Conservation (phyloP, 805 yeast genomes). For the Saccharomycopsis vini region DNA sequence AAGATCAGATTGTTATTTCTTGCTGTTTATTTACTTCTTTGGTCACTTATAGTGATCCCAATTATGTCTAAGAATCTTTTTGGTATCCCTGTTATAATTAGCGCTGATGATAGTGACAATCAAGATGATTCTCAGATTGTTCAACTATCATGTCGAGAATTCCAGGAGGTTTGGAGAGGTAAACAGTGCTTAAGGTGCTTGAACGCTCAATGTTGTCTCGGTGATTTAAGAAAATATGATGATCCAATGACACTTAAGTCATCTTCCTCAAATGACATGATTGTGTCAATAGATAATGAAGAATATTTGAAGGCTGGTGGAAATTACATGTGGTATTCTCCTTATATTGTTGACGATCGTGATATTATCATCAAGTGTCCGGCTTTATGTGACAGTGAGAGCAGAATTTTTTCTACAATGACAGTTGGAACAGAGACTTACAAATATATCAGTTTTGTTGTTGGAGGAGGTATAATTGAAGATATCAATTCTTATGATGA, state of each 20-base stretch:
- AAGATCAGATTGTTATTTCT: not conserved
- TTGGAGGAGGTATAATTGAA: constrained; percentile 60
- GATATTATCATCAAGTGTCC: constrained; percentile 69
- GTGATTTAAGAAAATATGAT: not conserved
- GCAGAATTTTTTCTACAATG: constrained; percentile 65
- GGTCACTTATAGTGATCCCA: constrained; percentile 8
- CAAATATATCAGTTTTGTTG: constrained; percentile 61
- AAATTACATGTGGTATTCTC: constrained; percentile 20
- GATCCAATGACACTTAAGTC: not conserved
- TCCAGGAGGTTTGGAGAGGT: constrained; percentile 57
- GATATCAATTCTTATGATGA: constrained; percentile 15
- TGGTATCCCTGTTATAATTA: not conserved
- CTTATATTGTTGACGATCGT: constrained; percentile 3
- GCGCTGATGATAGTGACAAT: not conserved
- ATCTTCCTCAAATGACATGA: not conserved
- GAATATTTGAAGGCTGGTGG: not conserved
- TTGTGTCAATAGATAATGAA: not conserved
- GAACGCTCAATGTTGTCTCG: constrained; percentile 49
- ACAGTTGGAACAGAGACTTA: constrained; percentile 63
- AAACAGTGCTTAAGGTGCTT: constrained; percentile 63
- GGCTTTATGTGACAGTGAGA: constrained; percentile 72
- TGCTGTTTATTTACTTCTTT: constrained; percentile 4
- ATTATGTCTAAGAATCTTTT: not conserved
- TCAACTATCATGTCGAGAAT: constrained; percentile 35
- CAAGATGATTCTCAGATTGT: constrained; percentile 24